Percentiles rank a stretch among this genome's conserved stretches.
Conservation (phyloP, 495 filamentous ascomycete species). For the Penicillium cataractarum region DNA sequence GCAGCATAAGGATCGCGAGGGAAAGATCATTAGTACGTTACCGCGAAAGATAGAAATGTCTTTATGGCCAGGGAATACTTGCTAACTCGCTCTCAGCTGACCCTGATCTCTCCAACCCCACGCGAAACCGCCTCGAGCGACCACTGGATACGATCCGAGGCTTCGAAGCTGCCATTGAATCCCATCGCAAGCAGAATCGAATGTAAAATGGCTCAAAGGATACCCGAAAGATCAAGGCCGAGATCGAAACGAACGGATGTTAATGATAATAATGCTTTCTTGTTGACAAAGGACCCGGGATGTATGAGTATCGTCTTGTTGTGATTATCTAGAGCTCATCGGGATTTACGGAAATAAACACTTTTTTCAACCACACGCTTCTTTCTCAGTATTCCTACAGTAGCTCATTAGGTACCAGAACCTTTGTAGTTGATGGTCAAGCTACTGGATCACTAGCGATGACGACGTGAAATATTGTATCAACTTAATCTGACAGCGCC, state of each 20-base stretch:
- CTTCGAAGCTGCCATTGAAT: constrained; percentile 90
- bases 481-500: not conserved
- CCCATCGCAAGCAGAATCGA: constrained; percentile 33
- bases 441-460: too few relatives aligned
- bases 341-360: not conserved
- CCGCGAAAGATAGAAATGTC: not conserved
- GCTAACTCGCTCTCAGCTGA: constrained; percentile 32
- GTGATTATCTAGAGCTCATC: constrained; percentile 7
- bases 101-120: constrained; percentile 60
- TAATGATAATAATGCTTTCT: constrained; percentile 16
- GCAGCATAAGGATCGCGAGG: constrained; percentile 77
- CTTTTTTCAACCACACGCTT: not conserved
- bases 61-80: constrained; percentile 32
- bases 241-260: constrained; percentile 18
- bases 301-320: constrained; percentile 6
- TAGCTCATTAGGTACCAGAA: too few relatives aligned
- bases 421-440: not conserved
- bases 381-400: too few relatives aligned
- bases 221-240: not conserved
- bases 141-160: constrained; percentile 90
- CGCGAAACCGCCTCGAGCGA: constrained; percentile 81
- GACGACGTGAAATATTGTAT: not conserved
- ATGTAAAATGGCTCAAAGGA: constrained; percentile 13
- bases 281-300: not conserved
- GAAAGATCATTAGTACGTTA: constrained; percentile 76